These are phyloP conservation scores for Magnolia kwangsiensis DNA, from an alignment of 164 flowering plant genomes.

Conservation along the genomic window DNA sequence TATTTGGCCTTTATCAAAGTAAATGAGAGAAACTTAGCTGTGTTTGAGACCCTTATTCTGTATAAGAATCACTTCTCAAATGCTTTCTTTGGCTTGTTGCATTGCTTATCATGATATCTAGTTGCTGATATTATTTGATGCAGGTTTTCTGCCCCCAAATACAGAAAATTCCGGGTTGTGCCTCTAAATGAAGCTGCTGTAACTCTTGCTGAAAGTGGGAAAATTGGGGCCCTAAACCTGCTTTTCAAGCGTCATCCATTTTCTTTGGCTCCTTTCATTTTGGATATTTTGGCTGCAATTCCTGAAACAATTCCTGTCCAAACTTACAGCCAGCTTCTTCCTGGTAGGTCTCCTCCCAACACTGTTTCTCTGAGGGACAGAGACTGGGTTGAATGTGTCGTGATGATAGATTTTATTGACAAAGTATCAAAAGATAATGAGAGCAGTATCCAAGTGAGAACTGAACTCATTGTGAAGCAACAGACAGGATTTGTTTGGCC, in stretches of 20 bases:
- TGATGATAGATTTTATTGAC: conserved; percentile 48
- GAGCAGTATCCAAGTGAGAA: conserved; percentile 37
- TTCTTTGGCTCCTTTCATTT: conserved; percentile 62
- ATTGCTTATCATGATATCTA: background rate
- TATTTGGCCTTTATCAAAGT: too few species aligned
- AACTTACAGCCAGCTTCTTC: conserved; percentile 89
- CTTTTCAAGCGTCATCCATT: conserved; percentile 97
- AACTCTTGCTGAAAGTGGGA: conserved; percentile 81
- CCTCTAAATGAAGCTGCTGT: conserved; percentile 71
- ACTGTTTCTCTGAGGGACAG: conserved; percentile 56
- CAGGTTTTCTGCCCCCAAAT: conserved; percentile 87
- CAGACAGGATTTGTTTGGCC: conserved; percentile 71
- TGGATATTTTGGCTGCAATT: conserved; percentile 72
- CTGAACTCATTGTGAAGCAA: conserved; percentile 68
- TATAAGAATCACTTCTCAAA: too few species aligned
- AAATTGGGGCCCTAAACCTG: conserved; percentile 91
- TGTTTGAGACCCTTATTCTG: too few species aligned
- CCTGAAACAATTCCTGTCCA: conserved; percentile 94
- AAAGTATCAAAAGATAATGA: conserved; percentile 30
- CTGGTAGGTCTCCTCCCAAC: conserved; percentile 77
- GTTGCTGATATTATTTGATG: conserved; percentile 17
- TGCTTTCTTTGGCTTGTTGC: too few species aligned
- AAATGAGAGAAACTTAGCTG: too few species aligned
- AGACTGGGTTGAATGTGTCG: conserved; percentile 95
- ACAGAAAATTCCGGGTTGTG: conserved; percentile 60